phyloP scores from a whole-genome alignment of 2,329 filamentous ascomycete genomes.

The Cladosporium sp. region DNA sequence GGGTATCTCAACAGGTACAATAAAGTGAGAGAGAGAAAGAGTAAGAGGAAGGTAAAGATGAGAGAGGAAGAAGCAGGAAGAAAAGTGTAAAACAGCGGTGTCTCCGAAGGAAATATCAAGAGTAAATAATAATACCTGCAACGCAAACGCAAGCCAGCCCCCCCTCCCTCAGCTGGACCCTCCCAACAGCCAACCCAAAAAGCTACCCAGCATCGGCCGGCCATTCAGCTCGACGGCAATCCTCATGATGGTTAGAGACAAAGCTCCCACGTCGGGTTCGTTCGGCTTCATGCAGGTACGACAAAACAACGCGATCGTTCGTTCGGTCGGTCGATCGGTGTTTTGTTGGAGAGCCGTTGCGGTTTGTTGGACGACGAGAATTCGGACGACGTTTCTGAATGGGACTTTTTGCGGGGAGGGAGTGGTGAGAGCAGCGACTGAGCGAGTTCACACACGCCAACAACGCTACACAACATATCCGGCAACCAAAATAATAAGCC shows the following conservation, averaged over 20 bases:
- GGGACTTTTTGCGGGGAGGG: too few relatives aligned
- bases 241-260: too few relatives aligned
- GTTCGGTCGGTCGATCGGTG: too few relatives aligned
- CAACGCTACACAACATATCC: too few relatives aligned
- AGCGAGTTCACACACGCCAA: too few relatives aligned
- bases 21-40: neutral
- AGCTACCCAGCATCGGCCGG: neutral
- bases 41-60: neutral
- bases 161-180: neutral
- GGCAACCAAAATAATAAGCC: too few relatives aligned
- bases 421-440: too few relatives aligned
- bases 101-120: slow-evolving; percentile 7
- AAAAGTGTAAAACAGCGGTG: slow-evolving; percentile 16
- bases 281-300: slow-evolving; percentile 9
- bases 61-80: neutral
- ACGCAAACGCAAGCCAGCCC: neutral
- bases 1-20: slow-evolving; percentile 4
- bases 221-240: slow-evolving; percentile 9
- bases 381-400: too few relatives aligned
- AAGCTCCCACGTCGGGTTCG: slow-evolving; percentile 1
- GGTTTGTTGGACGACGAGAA: neutral
- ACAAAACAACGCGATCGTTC: too few relatives aligned
- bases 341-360: slow-evolving; percentile 9
- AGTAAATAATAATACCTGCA: slow-evolving; percentile 1
- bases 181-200: too few relatives aligned